Percentiles rank a stretch among this genome's conserved stretches.
These are phyloP conservation scores for Aristolochia fimbriata DNA, from an alignment of 164 flowering plant genomes.

Conservation along the genomic window DNA sequence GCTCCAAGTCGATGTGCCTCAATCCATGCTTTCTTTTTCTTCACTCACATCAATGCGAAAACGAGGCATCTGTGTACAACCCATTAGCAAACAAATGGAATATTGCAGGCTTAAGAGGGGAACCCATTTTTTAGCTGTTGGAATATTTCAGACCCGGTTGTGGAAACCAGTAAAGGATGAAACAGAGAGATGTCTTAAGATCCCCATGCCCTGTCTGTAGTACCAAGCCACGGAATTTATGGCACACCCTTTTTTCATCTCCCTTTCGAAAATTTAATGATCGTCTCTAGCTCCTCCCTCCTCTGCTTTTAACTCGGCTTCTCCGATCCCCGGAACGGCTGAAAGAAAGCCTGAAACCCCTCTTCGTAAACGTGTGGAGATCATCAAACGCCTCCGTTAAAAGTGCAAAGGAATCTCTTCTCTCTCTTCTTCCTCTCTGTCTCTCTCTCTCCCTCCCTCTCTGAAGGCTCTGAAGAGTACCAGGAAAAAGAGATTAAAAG, in stretches of 20 bases:
- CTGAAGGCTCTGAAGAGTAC: constrained; percentile 13
- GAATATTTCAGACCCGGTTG: constrained; percentile 19
- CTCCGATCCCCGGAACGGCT: constrained; percentile 9
- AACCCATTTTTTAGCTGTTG: constrained; percentile 9
- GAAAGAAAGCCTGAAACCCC: constrained; percentile 1
- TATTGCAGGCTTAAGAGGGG: constrained; percentile 11
- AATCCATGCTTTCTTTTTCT: constrained; percentile 7
- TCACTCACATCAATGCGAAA: constrained; percentile 23
- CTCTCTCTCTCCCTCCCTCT: neutral
- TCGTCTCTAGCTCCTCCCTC: no score
- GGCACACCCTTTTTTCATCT: neutral
- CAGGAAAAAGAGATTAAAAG: constrained; percentile 1
- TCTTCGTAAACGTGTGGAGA: constrained; percentile 17
- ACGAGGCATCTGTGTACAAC: constrained; percentile 19
- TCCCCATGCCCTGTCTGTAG: constrained; percentile 14
- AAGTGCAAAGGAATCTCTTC: constrained; percentile 21
- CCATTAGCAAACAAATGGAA: constrained; percentile 23
- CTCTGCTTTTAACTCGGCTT: neutral
- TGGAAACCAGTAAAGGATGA: constrained; percentile 16
- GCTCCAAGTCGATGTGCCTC: neutral
- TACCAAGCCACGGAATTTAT: constrained; percentile 6
- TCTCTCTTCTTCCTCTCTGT: constrained; percentile 1
- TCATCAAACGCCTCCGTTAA: constrained; percentile 9
- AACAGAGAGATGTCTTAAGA: constrained; percentile 6
- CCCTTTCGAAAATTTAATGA: neutral